A percentile compares a stretch with the other conserved stretches of the same genome.
These are phyloP conservation scores for Neurospora sp. DNA, from an alignment of 495 filamentous ascomycete species.

Conservation along the genomic window DNA sequence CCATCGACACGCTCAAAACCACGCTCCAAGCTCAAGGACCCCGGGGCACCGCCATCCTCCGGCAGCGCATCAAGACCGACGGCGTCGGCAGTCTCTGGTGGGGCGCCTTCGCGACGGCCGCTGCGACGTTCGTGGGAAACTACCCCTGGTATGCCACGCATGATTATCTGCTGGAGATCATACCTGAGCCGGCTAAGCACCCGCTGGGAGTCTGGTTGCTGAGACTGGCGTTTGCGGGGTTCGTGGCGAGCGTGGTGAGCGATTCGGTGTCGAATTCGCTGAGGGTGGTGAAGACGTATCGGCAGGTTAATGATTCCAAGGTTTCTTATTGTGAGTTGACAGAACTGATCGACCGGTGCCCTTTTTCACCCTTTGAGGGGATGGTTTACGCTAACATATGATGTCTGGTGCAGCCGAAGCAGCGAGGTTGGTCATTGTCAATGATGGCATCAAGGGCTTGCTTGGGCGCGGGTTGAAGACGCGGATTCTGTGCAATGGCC, in stretches of 20 bases:
- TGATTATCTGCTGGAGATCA: conserved; percentile 15
- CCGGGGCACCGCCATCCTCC: conserved; percentile 17
- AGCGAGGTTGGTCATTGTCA: conserved; percentile 15
- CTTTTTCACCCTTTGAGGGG: too few species aligned
- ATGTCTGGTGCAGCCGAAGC: conserved; percentile 14
- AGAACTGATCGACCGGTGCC: too few species aligned
- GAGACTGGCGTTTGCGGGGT: conserved; percentile 24
- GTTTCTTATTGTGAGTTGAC: conserved; percentile 23
- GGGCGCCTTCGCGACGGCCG: conserved; percentile 25
- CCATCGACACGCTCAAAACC: conserved; percentile 27
- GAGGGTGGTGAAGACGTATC: conserved; percentile 24
- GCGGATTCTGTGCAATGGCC: conserved; percentile 25
- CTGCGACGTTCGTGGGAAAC: conserved; percentile 25
- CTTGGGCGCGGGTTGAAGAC: conserved; percentile 24
- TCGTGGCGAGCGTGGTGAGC: conserved; percentile 20
- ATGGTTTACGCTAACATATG: neutral
- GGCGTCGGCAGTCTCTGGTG: conserved; percentile 25
- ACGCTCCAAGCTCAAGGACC: conserved; percentile 25
- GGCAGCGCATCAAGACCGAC: conserved; percentile 24
- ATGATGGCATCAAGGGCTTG: conserved; percentile 19
- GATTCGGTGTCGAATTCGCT: conserved; percentile 26
- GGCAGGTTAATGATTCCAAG: conserved; percentile 24
- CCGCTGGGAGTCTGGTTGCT: conserved; percentile 19
- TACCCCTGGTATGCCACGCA: conserved; percentile 29
- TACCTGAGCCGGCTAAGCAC: conserved; percentile 15